Evolutionary conservation across 2,329 filamentous ascomycete genomes (phyloP), one percentile per base, ranked within the genome.

Genomic region (Madurella fahalii): DNA sequence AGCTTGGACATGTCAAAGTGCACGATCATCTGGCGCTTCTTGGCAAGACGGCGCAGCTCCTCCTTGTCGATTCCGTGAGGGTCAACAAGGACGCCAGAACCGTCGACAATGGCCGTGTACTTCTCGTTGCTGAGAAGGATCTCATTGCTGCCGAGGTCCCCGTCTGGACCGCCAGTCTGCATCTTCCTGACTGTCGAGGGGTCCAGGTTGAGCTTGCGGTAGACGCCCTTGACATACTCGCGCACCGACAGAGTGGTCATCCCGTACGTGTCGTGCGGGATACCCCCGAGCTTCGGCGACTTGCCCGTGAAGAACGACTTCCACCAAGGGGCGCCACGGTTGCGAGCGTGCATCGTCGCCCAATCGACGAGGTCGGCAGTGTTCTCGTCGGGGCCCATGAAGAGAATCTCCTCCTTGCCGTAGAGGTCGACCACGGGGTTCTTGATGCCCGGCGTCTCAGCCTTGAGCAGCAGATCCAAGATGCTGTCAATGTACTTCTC

Each of bases 231-330:
- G 62, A 99, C 89, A 65, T 95, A 99, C 73, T 99, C 90, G 44
- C 94, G 90, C 47, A 99, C 93, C 5, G 92, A 96, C 54, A 97
- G 75, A 0, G 94, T 97, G 1, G 94, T 99, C 94, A 99, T 99
- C 65, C 94, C 94, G 68, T 99, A 99, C 40, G 79, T 75, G 70
- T 99, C 94, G 72, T 99, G 94, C 39, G 94, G 94, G 63, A 99
- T 99, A 68, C 94, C 94, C 60, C 94, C 94, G 13, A 99, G 82
- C 73, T 89, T 94, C 50, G 91, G 94, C 64, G 90, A 96, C 81
- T 99, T 99, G 67, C 94, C 94, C 2, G 94, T 99, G 80, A 99
- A 99, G 83, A 99, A 99, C 0, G 94, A 99, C 80, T 99, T 99
- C 94, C 94, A 99, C 90, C 93, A 99, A 30, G 91, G 90, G 4